Evolutionary conservation across 1,284 basidiomycete species (phyloP), one percentile per base, ranked within the genome.

Genomic region (Microbotryum lychnidis-dioicae): DNA sequence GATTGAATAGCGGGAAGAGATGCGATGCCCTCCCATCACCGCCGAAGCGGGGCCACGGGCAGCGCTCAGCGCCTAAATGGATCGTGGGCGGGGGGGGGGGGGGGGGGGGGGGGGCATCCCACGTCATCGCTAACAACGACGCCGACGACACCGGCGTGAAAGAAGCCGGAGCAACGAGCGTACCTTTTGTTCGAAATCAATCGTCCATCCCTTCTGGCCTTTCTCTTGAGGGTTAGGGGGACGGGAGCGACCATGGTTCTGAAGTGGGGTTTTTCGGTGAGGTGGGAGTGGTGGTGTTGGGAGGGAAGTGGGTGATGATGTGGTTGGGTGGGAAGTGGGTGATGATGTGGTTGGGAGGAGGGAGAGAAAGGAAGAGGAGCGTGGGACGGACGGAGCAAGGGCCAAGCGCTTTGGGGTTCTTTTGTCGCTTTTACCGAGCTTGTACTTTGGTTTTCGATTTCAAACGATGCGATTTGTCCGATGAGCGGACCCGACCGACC

Each of bases 121-220:
- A 31, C 31, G 31, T 31, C 31, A 31, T 25, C 18, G 18, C 9
- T 6, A 23, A 25, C 45, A 33, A 14, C 56, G 37, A 57, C 23
- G 7, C 47, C 9, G 16, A 25, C 47, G 21, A 20, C 21, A 14
- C 29, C n/a, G 21, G 10, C 27, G 46, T 14, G 20, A 20, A 20
- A 42, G 2, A 14, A 44, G 45, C 21, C 6, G 12, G 49, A 12
- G 2, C 23, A 14, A 58, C 21, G 4, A 33, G 25, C 57, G 31
- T 21, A 56, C 60, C 54, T 62, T 50, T 48, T 57, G 48, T 55
- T 62, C 58, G 48, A 65, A 61, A 57, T 64, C 63, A 57, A 64
- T 61, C 45, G 57, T 50, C 57, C 61, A 54, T 23, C 63, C 63
- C 29, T 56, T 61, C 12, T 42, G 37, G 47, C 31, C 31, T 33